Evolutionary conservation across 1,284 basidiomycete genomes (phyloP).

Genomic region (Golubevia pallescens): DNA sequence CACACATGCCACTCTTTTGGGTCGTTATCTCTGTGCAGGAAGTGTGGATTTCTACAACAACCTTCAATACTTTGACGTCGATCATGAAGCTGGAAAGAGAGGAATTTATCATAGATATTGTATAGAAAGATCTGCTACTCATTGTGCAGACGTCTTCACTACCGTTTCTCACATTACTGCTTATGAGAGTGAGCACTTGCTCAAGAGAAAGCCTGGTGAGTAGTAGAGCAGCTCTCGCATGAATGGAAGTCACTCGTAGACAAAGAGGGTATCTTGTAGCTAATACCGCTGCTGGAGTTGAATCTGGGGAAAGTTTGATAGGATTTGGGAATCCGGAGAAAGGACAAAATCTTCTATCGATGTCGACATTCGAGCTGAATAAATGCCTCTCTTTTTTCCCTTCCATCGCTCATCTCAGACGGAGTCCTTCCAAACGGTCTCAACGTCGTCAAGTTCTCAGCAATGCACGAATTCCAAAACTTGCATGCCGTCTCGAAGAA

Average conservation of each 20-base stretch:
- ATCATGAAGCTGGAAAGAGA: slow-evolving; percentile 97
- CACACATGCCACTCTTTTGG: slow-evolving; percentile 96
- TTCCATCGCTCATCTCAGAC: slow-evolving; percentile 68
- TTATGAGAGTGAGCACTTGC: slow-evolving; percentile 91
- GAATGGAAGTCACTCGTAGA: no score
- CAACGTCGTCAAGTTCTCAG: slow-evolving; percentile 94
- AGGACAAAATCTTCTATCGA: not conserved
- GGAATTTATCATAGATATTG: slow-evolving; percentile 92
- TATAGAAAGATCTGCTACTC: slow-evolving; percentile 90
- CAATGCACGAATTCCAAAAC: slow-evolving; percentile 97
- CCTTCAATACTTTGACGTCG: slow-evolving; percentile 97
- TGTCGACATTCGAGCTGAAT: not conserved
- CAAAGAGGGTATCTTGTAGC: no score
- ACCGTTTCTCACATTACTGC: slow-evolving; percentile 81
- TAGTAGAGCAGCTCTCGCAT: no score
- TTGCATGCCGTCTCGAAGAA: slow-evolving; percentile 87
- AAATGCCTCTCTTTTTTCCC: not conserved
- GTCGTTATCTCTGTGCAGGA: slow-evolving; percentile 95
- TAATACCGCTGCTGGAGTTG: no score
- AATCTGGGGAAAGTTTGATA: not conserved
- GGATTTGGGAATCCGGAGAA: not conserved
- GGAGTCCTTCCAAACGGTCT: slow-evolving; percentile 97
- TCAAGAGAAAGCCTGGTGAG: slow-evolving; percentile 85
- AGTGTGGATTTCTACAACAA: slow-evolving; percentile 99
- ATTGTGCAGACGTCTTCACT: slow-evolving; percentile 96